Percentiles rank a stretch among this genome's conserved stretches.
Evolutionary conservation across 139 green algal species (phyloP).

Genomic region (Tetradesmus obliquus): DNA sequence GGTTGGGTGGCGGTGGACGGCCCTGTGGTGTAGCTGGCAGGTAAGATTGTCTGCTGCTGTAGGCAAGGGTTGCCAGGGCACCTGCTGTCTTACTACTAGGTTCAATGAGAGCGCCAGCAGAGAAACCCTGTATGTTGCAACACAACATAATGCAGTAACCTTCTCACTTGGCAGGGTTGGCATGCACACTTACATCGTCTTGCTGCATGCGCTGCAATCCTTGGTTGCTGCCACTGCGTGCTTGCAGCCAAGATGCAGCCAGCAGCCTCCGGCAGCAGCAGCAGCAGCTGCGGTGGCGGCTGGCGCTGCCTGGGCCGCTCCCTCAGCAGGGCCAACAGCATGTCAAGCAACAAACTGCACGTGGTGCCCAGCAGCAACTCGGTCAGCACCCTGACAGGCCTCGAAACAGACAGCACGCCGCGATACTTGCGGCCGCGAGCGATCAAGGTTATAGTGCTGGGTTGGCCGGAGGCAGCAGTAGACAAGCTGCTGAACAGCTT

Average conservation of each 20-base stretch:
- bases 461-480: conserved; percentile 10
- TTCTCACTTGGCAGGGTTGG: not conserved
- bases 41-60: too few relatives aligned
- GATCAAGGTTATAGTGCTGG: not conserved
- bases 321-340: conserved; percentile 36
- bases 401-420: not conserved
- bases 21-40: too few relatives aligned
- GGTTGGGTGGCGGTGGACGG: too few relatives aligned
- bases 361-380: not conserved
- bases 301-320: not conserved
- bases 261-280: not conserved
- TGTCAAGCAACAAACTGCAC: conserved; percentile 1
- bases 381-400: too few relatives aligned
- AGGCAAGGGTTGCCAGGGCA: too few relatives aligned
- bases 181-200: not conserved
- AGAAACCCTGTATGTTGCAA: too few relatives aligned
- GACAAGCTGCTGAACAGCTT: not conserved
- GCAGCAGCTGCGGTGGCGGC: not conserved
- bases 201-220: not conserved
- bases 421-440: not conserved
- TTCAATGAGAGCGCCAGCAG: too few relatives aligned
- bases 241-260: not conserved
- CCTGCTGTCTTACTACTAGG: too few relatives aligned
- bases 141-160: not conserved
- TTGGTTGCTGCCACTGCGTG: not conserved